Conservation (phyloP, 202 grass and related monocot species). For the Zoysia matrella region DNA sequence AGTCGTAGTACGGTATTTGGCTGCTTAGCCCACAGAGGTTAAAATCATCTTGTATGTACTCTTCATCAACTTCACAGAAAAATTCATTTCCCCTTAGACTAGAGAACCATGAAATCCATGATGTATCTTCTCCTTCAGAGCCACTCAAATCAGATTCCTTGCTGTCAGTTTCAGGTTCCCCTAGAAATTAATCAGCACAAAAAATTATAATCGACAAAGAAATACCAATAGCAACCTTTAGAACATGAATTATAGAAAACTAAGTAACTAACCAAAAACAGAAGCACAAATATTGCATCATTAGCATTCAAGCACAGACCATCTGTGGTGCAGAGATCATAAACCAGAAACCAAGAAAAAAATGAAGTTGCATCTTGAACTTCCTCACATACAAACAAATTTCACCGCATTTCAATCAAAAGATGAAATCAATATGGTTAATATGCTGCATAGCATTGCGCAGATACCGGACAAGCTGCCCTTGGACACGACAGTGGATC, state of each 20-base stretch:
- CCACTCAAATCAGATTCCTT: slow-evolving; percentile 77
- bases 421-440: not conserved
- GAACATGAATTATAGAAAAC: slow-evolving; percentile 10
- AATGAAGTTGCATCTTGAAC: not conserved
- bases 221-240: slow-evolving; percentile 18
- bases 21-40: slow-evolving; percentile 60
- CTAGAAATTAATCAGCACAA: slow-evolving; percentile 37
- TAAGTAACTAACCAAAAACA: not conserved
- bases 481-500: slow-evolving; percentile 60
- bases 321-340: not conserved
- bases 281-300: not conserved
- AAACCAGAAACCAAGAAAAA: slow-evolving; percentile 16
- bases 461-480: slow-evolving; percentile 37
- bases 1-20: slow-evolving; percentile 69
- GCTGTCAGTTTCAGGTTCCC: slow-evolving; percentile 69
- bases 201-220: slow-evolving; percentile 31
- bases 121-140: slow-evolving; percentile 71
- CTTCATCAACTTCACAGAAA: slow-evolving; percentile 30
- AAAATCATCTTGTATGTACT: slow-evolving; percentile 71
- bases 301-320: not conserved
- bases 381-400: slow-evolving; percentile 10
- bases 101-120: slow-evolving; percentile 89
- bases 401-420: not conserved
- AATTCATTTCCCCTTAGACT: slow-evolving; percentile 65
- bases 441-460: not conserved